phyloP scores from a whole-genome alignment of 75 land plant species.

The Adiantum capillusveneris region DNA sequence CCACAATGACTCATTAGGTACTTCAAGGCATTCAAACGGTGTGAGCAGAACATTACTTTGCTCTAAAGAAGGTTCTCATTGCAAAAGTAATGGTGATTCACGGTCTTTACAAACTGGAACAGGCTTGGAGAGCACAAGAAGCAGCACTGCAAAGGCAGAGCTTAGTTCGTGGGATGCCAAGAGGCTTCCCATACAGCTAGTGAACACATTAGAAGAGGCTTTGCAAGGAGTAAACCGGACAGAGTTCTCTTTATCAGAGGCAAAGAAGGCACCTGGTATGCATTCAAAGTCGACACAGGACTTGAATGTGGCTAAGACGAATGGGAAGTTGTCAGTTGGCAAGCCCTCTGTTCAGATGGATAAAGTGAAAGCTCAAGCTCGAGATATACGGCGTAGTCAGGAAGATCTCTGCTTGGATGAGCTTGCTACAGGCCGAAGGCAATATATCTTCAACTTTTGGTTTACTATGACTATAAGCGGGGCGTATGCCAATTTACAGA shows the following conservation, averaged over 20 bases:
- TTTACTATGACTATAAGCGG: too few species aligned
- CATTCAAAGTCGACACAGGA: background rate
- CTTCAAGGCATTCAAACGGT: background rate
- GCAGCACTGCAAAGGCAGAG: background rate
- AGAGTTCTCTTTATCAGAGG: conserved; percentile 1
- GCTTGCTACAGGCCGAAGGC: background rate
- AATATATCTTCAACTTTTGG: background rate
- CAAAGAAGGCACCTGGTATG: background rate
- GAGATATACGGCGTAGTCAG: background rate
- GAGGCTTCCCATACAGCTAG: conserved; percentile 6
- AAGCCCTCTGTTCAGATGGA: background rate
- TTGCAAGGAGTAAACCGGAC: conserved; percentile 1
- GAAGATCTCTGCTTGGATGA: conserved; percentile 2
- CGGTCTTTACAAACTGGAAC: background rate
- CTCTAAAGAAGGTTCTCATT: conserved; percentile 4
- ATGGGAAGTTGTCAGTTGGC: background rate
- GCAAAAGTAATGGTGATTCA: background rate
- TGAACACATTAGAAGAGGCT: conserved; percentile 13
- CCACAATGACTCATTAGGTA: background rate
- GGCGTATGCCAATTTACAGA: too few species aligned
- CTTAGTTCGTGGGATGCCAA: conserved; percentile 4
- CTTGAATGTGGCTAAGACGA: conserved; percentile 1
- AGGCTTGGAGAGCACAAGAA: background rate
- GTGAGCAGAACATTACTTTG: conserved; percentile 3
- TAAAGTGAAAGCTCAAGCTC: conserved; percentile 4